Percentiles rank a stretch among this genome's conserved stretches.
These are phyloP conservation scores for Penicillium sp. DNA, from an alignment of 2,329 filamentous ascomycete genomes.

Conservation along the genomic window DNA sequence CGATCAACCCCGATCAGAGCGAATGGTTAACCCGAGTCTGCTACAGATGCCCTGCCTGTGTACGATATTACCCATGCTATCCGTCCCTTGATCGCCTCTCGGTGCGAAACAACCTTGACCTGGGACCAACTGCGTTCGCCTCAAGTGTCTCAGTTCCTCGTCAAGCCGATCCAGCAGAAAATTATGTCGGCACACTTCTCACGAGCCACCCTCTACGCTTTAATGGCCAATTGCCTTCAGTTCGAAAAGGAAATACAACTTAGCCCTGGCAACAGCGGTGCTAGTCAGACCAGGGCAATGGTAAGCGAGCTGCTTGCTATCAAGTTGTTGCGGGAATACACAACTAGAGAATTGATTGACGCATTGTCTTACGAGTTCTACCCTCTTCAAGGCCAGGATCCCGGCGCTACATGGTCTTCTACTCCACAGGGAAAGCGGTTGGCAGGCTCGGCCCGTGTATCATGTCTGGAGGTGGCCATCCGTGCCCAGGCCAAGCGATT, in stretches of 20 bases:
- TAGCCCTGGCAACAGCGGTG: constrained; percentile 79
- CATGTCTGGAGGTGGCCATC: constrained; percentile 89
- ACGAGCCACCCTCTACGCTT: constrained; percentile 78
- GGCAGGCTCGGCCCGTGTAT: constrained; percentile 70
- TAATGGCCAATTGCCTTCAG: constrained; percentile 91
- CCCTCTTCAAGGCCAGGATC: constrained; percentile 76
- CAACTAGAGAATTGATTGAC: constrained; percentile 85
- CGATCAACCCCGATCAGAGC: not conserved
- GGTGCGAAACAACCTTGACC: constrained; percentile 85
- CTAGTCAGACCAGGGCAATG: constrained; percentile 77
- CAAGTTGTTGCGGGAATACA: constrained; percentile 85
- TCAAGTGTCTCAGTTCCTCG: constrained; percentile 89
- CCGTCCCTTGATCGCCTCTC: constrained; percentile 75
- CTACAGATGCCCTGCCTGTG: constrained; percentile 74
- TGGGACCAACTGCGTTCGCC: constrained; percentile 97
- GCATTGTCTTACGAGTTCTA: constrained; percentile 94
- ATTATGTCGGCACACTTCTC: constrained; percentile 81
- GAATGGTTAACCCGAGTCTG: not conserved
- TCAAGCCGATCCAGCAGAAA: constrained; percentile 92
- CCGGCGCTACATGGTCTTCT: constrained; percentile 37
- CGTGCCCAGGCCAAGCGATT: constrained; percentile 90
- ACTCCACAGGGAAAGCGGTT: constrained; percentile 46
- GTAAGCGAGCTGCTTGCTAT: constrained; percentile 89
- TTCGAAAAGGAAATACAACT: constrained; percentile 83
- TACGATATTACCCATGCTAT: constrained; percentile 91